Conservation (phyloP, 140 eudicot genomes). For the Ambrosia hybrid region DNA sequence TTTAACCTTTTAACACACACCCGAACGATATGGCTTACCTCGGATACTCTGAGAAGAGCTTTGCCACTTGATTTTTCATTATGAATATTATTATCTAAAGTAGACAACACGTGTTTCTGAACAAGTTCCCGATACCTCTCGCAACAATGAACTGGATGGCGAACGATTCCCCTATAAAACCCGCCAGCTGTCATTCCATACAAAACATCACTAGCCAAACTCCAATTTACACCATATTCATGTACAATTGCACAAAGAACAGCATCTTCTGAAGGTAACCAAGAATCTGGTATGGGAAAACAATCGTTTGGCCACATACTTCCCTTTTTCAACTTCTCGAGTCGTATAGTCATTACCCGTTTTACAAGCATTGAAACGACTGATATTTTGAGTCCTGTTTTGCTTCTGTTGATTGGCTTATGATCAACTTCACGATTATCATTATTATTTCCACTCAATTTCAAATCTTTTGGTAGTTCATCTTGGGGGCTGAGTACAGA, state of each 20-base stretch:
- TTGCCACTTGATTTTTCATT: slow-evolving; percentile 75
- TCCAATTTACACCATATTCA: slow-evolving; percentile 94
- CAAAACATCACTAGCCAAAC: slow-evolving; percentile 81
- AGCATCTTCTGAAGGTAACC: slow-evolving; percentile 86
- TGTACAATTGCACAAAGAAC: slow-evolving; percentile 79
- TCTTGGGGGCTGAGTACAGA: slow-evolving; percentile 42
- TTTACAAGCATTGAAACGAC: slow-evolving; percentile 67
- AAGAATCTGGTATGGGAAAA: slow-evolving; percentile 72
- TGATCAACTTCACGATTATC: slow-evolving; percentile 57
- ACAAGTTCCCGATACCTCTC: slow-evolving; percentile 95
- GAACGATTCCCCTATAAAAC: slow-evolving; percentile 64
- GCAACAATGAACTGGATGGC: slow-evolving; percentile 93
- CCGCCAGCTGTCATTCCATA: slow-evolving; percentile 90
- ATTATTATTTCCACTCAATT: slow-evolving; percentile 34
- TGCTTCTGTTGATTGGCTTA: slow-evolving; percentile 65
- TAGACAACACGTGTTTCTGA: slow-evolving; percentile 65
- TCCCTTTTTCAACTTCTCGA: slow-evolving; percentile 81
- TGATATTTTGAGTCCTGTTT: slow-evolving; percentile 67
- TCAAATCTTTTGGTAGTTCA: slow-evolving; percentile 51
- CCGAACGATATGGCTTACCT: slow-evolving; percentile 46
- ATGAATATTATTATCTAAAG: slow-evolving; percentile 46
- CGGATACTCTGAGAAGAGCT: slow-evolving; percentile 80
- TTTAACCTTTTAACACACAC: background rate
- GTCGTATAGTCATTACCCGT: slow-evolving; percentile 67
- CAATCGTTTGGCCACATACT: slow-evolving; percentile 74